A percentile compares a stretch with the other conserved stretches of the same genome.
Evolutionary conservation across 2,329 filamentous ascomycete genomes (phyloP).

Genomic region (Laburnicola sp.): DNA sequence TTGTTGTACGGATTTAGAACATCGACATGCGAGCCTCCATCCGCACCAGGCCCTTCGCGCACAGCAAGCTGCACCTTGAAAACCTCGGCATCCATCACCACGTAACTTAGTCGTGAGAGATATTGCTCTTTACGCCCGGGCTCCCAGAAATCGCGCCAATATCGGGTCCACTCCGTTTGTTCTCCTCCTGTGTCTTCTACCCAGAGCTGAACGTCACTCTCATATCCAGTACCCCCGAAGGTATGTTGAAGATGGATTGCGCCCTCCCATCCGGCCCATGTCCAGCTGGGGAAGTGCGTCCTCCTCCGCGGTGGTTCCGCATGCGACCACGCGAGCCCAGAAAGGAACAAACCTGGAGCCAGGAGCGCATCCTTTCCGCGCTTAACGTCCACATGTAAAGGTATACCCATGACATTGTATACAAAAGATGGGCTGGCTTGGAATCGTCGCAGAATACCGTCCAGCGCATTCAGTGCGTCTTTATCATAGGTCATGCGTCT

Average conservation of each 20-base stretch:
- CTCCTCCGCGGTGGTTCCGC: constrained; percentile 1
- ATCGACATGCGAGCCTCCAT: not conserved
- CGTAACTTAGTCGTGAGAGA: not conserved
- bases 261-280: constrained; percentile 15
- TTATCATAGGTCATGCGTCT: constrained; percentile 12
- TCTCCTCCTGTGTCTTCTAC: not conserved
- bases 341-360: constrained; percentile 1
- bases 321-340: constrained; percentile 6
- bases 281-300: constrained; percentile 15
- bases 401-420: constrained; percentile 12
- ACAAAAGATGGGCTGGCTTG: constrained; percentile 8
- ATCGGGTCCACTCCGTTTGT: constrained; percentile 3
- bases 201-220: constrained; percentile 6
- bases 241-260: constrained; percentile 5
- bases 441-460: constrained; percentile 10
- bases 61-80: not conserved
- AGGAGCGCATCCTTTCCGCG: constrained; percentile 5
- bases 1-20: constrained; percentile 10
- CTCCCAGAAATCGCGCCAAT: constrained; percentile 1
- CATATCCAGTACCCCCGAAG: constrained; percentile 3
- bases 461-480: constrained; percentile 9
- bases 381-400: not conserved
- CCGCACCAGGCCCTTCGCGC: not conserved
- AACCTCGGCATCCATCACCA: constrained; percentile 5
- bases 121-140: constrained; percentile 2